Evolutionary conservation across 176 grass and related monocot genomes (phyloP), one percentile per base, ranked within the genome.

Genomic region (Canna indica): DNA sequence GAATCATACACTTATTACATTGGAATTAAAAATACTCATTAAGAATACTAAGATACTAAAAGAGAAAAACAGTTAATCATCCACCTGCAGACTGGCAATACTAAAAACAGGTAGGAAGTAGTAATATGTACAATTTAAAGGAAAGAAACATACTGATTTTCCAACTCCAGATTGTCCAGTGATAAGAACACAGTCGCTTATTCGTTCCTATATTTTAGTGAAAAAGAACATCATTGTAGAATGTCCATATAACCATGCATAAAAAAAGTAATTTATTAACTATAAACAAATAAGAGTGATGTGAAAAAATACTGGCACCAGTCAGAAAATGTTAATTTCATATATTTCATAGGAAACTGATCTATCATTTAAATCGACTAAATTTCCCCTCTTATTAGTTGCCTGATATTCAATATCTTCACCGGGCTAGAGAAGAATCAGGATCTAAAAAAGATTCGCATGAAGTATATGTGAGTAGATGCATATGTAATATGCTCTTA

Each of bases 141-240:
- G 52, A 36, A 54, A 69, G 15, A 13, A 80, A 52, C 75, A 60
- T 90, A 96, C 93, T 54, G 93, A 90, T 91, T 96, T 96, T 82
- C 93, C 88, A 31, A 88, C 83, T 76, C 93, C 93, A 85, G 88
- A 78, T 73, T 91, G 81, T 28, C 93, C 93, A 81, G 86, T 91
- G 71, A 96, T 84, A 79, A 96, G 93, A 81, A 76, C 86, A 77
- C 78, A 81, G 78, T 87, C 80, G 71, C 74, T 79, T 60, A 77
- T 82, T 53, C 77, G 74, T 75, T 75, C 62, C 93, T 91, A 81
- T 36, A 73, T 75, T 74, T 42, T 80, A 62, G 47, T n/a, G 64
- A 32, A n/a, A 46, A 68, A 36, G 31, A 26, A 34, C 59, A 77
- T 68, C 31, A 44, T 82, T 57, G 80, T 46, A 83, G 33, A 57